phyloP scores from a whole-genome alignment of 768 basidiomycete species.

The Cyclocybe aegerita region DNA sequence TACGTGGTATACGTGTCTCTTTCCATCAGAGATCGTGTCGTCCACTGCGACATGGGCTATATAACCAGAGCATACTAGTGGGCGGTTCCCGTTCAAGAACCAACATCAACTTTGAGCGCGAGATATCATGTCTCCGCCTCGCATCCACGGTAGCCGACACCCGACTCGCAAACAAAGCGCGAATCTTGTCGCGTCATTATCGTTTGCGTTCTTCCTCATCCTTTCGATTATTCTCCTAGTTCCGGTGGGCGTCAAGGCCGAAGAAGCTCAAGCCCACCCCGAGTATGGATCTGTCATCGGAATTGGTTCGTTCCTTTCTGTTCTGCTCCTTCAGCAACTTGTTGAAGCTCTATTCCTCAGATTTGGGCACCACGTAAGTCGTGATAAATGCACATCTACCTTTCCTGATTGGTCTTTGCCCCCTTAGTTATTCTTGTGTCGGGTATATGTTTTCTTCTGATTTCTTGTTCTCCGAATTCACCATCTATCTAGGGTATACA shows the following conservation, averaged over 20 bases:
- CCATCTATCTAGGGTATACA: conserved; percentile 39
- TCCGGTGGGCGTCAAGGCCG: conserved; percentile 53
- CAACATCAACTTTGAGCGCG: too few relatives aligned
- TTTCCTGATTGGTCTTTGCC: conserved; percentile 1
- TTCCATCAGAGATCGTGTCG: too few relatives aligned
- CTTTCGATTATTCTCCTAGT: conserved; percentile 66
- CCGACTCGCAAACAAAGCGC: conserved; percentile 16
- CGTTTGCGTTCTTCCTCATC: conserved; percentile 48
- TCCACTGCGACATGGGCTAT: too few relatives aligned
- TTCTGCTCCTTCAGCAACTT: not conserved
- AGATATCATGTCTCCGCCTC: conserved; percentile 59
- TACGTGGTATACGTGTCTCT: too few relatives aligned
- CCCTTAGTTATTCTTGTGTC: conserved; percentile 68
- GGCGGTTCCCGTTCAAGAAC: too few relatives aligned
- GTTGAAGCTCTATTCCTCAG: conserved; percentile 30
- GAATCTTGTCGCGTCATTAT: conserved; percentile 35
- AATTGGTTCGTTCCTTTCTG: conserved; percentile 48
- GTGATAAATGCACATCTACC: not conserved
- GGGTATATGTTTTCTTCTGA: conserved; percentile 23
- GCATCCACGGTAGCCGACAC: conserved; percentile 54
- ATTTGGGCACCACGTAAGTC: conserved; percentile 75
- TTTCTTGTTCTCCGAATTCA: not conserved
- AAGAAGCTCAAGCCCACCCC: conserved; percentile 34
- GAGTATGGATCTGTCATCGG: conserved; percentile 85
- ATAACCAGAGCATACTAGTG: too few relatives aligned